Percentiles rank a stretch among this genome's conserved stretches.
These are phyloP conservation scores for Lentinus polychrous DNA, from an alignment of 1,284 basidiomycete genomes.

Conservation along the genomic window DNA sequence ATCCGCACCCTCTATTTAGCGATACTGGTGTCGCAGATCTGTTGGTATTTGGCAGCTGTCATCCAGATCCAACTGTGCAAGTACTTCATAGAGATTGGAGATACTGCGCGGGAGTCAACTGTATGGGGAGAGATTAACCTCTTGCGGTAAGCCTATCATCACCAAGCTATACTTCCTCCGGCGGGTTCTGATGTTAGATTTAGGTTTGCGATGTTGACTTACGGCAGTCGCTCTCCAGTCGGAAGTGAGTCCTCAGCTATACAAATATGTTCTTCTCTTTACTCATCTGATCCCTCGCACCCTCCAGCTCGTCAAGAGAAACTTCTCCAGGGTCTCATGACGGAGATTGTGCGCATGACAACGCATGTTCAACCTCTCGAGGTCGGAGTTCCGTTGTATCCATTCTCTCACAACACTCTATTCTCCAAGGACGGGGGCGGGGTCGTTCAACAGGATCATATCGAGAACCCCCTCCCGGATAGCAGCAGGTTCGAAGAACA, in stretches of 20 bases:
- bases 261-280: too few relatives aligned
- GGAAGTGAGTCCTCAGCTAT: conserved; percentile 48
- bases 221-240: conserved; percentile 72
- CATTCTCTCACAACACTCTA: conserved; percentile 62
- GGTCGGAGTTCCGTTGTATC: conserved; percentile 71
- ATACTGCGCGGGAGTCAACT: conserved; percentile 60
- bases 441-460: conserved; percentile 11
- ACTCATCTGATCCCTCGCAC: conserved; percentile 3
- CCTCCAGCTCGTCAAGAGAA: conserved; percentile 66
- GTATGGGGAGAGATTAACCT: conserved; percentile 83
- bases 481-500: conserved; percentile 22
- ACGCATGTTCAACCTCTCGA: conserved; percentile 69
- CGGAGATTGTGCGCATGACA: conserved; percentile 76
- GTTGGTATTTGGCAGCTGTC: conserved; percentile 82
- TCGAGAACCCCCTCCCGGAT: conserved; percentile 27
- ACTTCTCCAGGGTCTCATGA: conserved; percentile 75
- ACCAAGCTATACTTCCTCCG: not conserved
- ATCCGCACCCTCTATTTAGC: conserved; percentile 1
- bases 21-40: conserved; percentile 46
- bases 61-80: conserved; percentile 80
- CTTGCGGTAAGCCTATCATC: conserved; percentile 43
- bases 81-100: conserved; percentile 71
- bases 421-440: conserved; percentile 35
- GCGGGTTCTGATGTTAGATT: conserved; percentile 10
- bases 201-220: conserved; percentile 75